These are phyloP conservation scores for Aschersonia sp. DNA, from an alignment of 2,329 filamentous ascomycete species.

Conservation along the genomic window DNA sequence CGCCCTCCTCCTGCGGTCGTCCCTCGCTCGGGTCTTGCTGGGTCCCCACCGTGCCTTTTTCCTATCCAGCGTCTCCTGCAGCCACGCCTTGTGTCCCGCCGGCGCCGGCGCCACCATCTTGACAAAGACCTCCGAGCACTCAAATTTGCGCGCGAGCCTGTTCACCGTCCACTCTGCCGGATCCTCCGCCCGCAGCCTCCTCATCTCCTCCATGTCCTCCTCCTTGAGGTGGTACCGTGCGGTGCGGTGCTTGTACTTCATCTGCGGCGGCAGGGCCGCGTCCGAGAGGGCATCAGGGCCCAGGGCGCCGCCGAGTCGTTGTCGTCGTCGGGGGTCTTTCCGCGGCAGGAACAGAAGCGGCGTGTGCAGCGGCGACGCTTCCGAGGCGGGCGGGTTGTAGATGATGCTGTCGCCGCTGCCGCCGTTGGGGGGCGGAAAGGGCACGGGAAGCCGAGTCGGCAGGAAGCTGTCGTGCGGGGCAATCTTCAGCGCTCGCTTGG, in stretches of 20 bases:
- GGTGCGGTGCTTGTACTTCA: conserved; percentile 19
- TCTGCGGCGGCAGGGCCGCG: conserved; percentile 18
- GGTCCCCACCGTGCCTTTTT: conserved; percentile 43
- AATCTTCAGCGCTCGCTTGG: conserved; percentile 43
- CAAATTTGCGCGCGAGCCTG: conserved; percentile 36
- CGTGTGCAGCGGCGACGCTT: conserved; percentile 46
- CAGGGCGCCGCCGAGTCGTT: conserved; percentile 8
- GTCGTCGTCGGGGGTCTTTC: conserved; percentile 34
- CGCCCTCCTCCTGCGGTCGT: conserved; percentile 38
- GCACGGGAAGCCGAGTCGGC: conserved; percentile 17
- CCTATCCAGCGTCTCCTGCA: conserved; percentile 29
- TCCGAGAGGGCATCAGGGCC: conserved; percentile 4
- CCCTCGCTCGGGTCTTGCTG: conserved; percentile 35
- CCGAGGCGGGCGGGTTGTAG: conserved; percentile 41
- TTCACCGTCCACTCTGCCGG: conserved; percentile 39
- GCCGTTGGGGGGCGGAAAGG: conserved; percentile 1
- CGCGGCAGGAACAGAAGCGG: conserved; percentile 51
- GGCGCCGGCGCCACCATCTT: conserved; percentile 40
- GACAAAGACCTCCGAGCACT: conserved; percentile 41
- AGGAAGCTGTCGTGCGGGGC: conserved; percentile 47
- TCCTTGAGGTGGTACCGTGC: conserved; percentile 36
- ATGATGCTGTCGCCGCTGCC: conserved; percentile 26
- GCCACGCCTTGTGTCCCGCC: conserved; percentile 28
- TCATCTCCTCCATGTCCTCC: conserved; percentile 45
- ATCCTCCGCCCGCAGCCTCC: conserved; percentile 34